A percentile compares a stretch with the other conserved stretches of the same genome.
These are phyloP conservation scores for Podaxis mareebaensis DNA, from an alignment of 768 basidiomycete species.

Conservation along the genomic window DNA sequence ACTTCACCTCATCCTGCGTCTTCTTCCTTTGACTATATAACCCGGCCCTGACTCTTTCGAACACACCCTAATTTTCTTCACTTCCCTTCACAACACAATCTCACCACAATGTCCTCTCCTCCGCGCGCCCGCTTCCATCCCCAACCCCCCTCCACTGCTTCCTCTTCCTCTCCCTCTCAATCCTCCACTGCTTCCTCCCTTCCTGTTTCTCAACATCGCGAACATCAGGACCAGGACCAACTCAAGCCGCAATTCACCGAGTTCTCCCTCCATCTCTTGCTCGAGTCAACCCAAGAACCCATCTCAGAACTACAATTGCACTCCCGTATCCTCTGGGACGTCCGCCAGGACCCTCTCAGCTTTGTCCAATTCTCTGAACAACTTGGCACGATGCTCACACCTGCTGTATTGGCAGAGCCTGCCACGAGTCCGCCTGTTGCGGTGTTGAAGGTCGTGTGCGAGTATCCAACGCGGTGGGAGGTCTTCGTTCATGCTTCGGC, in stretches of 20 bases:
- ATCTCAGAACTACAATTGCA: conserved; percentile 23
- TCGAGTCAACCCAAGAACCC: conserved; percentile 22
- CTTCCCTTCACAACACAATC: background rate
- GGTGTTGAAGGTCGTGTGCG: conserved; percentile 44
- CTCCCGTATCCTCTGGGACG: conserved; percentile 48
- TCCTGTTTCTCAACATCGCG: background rate
- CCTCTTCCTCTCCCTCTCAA: background rate
- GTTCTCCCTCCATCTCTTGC: conserved; percentile 35
- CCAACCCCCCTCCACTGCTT: background rate
- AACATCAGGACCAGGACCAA: background rate
- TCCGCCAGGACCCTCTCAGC: conserved; percentile 39
- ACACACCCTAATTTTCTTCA: background rate
- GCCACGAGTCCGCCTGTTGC: conserved; percentile 45
- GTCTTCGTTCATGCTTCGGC: background rate
- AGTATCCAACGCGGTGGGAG: conserved; percentile 13
- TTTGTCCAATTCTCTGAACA: conserved; percentile 28
- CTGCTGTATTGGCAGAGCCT: conserved; percentile 23
- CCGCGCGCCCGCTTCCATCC: background rate
- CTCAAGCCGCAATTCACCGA: conserved; percentile 24
- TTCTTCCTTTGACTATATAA: too few species aligned
- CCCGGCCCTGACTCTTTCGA: background rate
- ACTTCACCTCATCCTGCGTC: too few species aligned
- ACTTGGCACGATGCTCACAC: conserved; percentile 25
- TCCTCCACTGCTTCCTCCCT: background rate
- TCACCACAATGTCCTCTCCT: background rate